Conservation (phyloP, 768 basidiomycete species). For the Amanita exitialis region DNA sequence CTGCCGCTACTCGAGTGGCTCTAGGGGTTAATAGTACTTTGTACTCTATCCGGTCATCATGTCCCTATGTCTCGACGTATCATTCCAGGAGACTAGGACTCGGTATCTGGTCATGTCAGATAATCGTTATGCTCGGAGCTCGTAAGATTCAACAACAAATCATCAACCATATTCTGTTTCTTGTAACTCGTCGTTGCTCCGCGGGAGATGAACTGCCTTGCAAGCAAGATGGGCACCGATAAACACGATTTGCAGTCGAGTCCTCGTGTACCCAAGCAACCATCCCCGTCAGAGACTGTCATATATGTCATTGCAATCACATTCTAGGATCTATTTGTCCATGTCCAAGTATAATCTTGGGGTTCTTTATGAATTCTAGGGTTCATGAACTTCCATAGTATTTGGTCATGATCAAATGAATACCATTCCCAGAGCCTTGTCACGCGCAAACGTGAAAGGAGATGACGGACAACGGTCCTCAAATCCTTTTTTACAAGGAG, state of each 20-base stretch:
- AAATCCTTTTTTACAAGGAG: background rate
- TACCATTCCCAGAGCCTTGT: background rate
- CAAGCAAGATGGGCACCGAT: slow-evolving; percentile 5
- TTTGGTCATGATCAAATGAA: too few species aligned
- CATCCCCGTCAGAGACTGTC: background rate
- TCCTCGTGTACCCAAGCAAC: slow-evolving; percentile 2
- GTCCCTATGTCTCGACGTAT: background rate
- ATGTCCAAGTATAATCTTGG: background rate
- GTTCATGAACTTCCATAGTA: too few species aligned
- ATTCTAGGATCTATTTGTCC: background rate
- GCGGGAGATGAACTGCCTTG: background rate
- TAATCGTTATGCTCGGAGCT: background rate
- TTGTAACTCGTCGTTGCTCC: background rate
- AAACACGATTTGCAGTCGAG: background rate
- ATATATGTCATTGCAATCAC: background rate
- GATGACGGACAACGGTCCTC: background rate
- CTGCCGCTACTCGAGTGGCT: background rate
- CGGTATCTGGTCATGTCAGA: too few species aligned
- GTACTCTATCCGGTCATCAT: background rate
- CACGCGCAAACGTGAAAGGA: background rate
- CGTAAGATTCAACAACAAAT: background rate
- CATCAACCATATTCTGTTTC: background rate
- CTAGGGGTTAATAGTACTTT: background rate
- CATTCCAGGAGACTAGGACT: too few species aligned
- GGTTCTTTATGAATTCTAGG: background rate